phyloP scores from a whole-genome alignment of 2,329 filamentous ascomycete genomes.

The Penicillium griseofulvum region DNA sequence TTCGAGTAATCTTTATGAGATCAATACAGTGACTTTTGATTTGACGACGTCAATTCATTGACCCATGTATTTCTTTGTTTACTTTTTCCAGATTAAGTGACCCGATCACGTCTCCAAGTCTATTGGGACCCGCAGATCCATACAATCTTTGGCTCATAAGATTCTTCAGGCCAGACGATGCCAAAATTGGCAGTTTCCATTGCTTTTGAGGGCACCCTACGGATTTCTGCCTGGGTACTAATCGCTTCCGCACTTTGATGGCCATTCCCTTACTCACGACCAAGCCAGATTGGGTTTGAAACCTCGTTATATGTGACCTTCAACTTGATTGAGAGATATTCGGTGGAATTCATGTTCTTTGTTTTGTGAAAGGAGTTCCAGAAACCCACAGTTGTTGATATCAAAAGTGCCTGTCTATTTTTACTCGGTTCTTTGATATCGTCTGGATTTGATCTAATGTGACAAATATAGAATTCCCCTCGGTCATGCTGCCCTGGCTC shows the following conservation, averaged over 20 bases:
- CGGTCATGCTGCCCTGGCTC: neutral
- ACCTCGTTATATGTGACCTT: neutral
- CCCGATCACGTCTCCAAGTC: neutral
- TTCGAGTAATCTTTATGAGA: neutral
- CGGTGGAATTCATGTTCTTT: neutral
- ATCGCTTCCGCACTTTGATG: neutral
- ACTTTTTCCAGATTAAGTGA: neutral
- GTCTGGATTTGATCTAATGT: neutral
- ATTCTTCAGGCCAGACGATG: neutral
- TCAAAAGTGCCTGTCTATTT: neutral
- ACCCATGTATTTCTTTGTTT: too few relatives aligned
- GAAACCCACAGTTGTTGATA: neutral
- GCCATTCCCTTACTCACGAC: neutral
- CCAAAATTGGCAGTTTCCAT: neutral
- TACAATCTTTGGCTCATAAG: neutral
- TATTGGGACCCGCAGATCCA: neutral
- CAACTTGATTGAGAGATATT: neutral
- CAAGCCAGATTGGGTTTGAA: neutral
- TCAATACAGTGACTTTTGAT: neutral
- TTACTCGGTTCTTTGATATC: neutral
- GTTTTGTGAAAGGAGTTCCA: neutral
- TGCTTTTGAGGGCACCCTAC: accelerated
- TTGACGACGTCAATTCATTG: neutral
- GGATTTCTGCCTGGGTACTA: neutral
- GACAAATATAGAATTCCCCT: constrained; percentile 3